Percentiles rank a stretch among this genome's conserved stretches.
These are phyloP conservation scores for Prunella vulgaris DNA, from an alignment of 257 asterid species.

Conservation along the genomic window DNA sequence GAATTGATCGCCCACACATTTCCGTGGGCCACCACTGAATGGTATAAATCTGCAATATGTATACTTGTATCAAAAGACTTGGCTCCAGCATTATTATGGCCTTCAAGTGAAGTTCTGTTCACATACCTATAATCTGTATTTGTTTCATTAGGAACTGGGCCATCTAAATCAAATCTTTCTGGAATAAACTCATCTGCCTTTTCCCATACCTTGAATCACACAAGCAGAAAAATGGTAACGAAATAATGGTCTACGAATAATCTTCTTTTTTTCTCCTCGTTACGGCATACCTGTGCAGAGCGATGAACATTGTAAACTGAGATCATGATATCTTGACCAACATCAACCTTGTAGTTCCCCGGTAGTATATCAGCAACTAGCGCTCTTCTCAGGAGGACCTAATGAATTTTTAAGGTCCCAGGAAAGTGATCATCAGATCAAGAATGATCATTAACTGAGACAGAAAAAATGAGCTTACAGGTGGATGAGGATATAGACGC, in stretches of 20 bases:
- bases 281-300: slow-evolving; percentile 58
- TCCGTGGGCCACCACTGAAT: slow-evolving; percentile 95
- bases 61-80: background rate
- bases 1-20: slow-evolving; percentile 96
- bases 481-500: slow-evolving; percentile 97
- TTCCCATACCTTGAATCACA: slow-evolving; percentile 72
- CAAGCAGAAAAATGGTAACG: background rate
- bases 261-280: background rate
- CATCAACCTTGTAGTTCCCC: slow-evolving; percentile 79
- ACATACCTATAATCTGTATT: slow-evolving; percentile 78
- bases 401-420: slow-evolving; percentile 1
- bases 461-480: slow-evolving; percentile 46
- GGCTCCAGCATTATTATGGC: background rate
- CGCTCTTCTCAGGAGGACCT: slow-evolving; percentile 93
- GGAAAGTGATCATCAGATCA: slow-evolving; percentile 14
- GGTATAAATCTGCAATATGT: slow-evolving; percentile 63
- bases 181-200: slow-evolving; percentile 85
- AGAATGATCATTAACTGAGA: background rate
- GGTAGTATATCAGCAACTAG: slow-evolving; percentile 77
- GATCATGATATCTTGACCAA: slow-evolving; percentile 97
- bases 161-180: slow-evolving; percentile 69
- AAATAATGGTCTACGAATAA: background rate
- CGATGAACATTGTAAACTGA: slow-evolving; percentile 94
- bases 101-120: slow-evolving; percentile 1
- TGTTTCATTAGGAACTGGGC: slow-evolving; percentile 81